Conservation (phyloP, 2,329 filamentous ascomycete genomes). For the Colletotrichum noveboracense region DNA sequence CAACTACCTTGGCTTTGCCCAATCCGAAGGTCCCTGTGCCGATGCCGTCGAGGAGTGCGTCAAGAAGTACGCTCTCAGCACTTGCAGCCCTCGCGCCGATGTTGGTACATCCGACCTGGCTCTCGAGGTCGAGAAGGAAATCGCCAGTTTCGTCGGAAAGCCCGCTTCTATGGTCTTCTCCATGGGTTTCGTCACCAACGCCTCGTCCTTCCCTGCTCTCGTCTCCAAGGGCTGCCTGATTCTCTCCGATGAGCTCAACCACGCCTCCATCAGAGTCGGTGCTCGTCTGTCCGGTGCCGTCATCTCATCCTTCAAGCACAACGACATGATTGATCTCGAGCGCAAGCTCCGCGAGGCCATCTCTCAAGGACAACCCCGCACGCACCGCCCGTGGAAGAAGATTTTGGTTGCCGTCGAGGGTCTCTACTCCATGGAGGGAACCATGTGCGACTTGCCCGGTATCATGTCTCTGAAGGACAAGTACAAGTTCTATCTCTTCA, state of each 20-base stretch:
- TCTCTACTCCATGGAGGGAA: constrained; percentile 99
- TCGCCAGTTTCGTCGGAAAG: constrained; percentile 93
- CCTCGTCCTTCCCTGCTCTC: constrained; percentile 88
- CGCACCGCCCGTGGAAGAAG: constrained; percentile 99
- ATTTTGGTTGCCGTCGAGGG: constrained; percentile 96
- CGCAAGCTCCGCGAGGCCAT: constrained; percentile 87
- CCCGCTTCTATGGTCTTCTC: constrained; percentile 96
- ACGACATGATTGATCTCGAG: constrained; percentile 90
- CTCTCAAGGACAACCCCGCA: constrained; percentile 94
- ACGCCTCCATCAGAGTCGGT: constrained; percentile 95
- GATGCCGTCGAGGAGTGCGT: constrained; percentile 89
- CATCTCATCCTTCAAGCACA: constrained; percentile 97
- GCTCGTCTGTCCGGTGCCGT: constrained; percentile 93
- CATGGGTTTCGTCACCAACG: constrained; percentile 98
- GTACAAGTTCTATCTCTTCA: constrained; percentile 96
- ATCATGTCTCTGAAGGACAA: constrained; percentile 86
- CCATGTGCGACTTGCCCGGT: constrained; percentile 96
- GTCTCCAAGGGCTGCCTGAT: constrained; percentile 93
- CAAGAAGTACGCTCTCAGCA: constrained; percentile 83
- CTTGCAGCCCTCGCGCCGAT: constrained; percentile 82
- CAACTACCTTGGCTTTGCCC: constrained; percentile 98
- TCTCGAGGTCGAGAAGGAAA: constrained; percentile 85
- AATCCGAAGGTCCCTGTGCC: constrained; percentile 95
- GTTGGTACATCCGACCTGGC: constrained; percentile 87
- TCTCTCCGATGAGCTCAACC: constrained; percentile 96